Evolutionary conservation across 345 rosid genomes (phyloP).

Genomic region (Arabis alpina): DNA sequence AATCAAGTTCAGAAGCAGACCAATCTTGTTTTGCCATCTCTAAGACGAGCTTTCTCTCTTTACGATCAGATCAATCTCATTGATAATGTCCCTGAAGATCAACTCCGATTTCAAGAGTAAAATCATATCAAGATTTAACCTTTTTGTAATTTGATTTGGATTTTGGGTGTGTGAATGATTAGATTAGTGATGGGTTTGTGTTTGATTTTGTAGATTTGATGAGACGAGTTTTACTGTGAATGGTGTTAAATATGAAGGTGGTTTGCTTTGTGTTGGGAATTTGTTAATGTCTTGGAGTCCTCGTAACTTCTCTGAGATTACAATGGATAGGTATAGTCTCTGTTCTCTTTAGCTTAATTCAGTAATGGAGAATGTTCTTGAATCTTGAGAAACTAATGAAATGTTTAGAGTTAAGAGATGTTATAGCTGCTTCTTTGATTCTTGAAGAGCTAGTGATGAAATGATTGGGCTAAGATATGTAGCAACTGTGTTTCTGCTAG

Average conservation of each 20-base stretch:
- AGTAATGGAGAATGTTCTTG: neutral
- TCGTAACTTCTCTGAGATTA: slow-evolving; percentile 65
- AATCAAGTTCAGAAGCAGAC: slow-evolving; percentile 23
- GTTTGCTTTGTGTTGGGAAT: slow-evolving; percentile 90
- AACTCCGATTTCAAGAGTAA: slow-evolving; percentile 76
- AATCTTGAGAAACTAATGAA: neutral
- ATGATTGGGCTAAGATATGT: neutral
- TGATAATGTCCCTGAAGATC: slow-evolving; percentile 78
- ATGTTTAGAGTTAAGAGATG: neutral
- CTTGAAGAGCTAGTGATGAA: neutral
- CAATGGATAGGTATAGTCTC: slow-evolving; percentile 62
- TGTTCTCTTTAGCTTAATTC: neutral
- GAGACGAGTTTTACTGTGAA: slow-evolving; percentile 86
- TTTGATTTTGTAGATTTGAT: slow-evolving; percentile 51
- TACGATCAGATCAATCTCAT: slow-evolving; percentile 92
- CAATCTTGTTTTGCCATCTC: slow-evolving; percentile 55
- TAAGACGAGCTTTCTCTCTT: slow-evolving; percentile 78
- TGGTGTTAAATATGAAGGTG: slow-evolving; percentile 76
- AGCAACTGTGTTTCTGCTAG: neutral
- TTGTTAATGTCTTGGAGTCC: slow-evolving; percentile 87
- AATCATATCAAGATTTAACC: neutral
- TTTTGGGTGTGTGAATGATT: neutral
- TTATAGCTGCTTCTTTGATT: neutral
- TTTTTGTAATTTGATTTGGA: neutral
- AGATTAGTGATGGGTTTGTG: neutral